Conservation (phyloP, 2,329 filamentous ascomycete genomes). For the Ophiosphaerella narmari region DNA sequence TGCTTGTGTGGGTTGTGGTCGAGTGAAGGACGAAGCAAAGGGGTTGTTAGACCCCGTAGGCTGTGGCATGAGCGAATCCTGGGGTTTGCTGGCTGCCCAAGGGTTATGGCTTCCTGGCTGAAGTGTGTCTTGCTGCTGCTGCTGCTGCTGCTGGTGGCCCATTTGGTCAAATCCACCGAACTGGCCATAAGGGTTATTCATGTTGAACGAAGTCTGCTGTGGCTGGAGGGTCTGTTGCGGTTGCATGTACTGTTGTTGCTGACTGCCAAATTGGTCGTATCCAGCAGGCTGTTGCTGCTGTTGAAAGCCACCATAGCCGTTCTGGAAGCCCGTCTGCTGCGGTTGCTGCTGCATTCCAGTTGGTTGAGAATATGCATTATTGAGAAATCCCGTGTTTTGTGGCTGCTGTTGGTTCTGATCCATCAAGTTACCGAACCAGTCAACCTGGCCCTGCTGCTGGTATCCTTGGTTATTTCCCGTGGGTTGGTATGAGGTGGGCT, state of each 20-base stretch:
- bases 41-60: constrained; percentile 98
- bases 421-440: constrained; percentile 96
- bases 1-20: constrained; percentile 63
- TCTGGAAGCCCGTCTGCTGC: constrained; percentile 68
- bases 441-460: constrained; percentile 92
- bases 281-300: constrained; percentile 66
- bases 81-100: constrained; percentile 69
- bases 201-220: constrained; percentile 63
- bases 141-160: constrained; percentile 42
- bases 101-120: constrained; percentile 92
- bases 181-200: constrained; percentile 47
- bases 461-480: constrained; percentile 97
- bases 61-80: constrained; percentile 75
- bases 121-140: constrained; percentile 60
- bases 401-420: constrained; percentile 66
- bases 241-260: constrained; percentile 40
- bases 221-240: constrained; percentile 55
- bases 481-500: constrained; percentile 71
- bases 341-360: constrained; percentile 69
- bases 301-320: constrained; percentile 62
- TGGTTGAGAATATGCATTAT: constrained; percentile 73
- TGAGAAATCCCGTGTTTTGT: constrained; percentile 70
- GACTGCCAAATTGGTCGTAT: constrained; percentile 62
- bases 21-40: constrained; percentile 75
- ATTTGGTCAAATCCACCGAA: constrained; percentile 40